Conservation (phyloP, 495 filamentous ascomycete genomes). For the Podospora fimiseda region DNA sequence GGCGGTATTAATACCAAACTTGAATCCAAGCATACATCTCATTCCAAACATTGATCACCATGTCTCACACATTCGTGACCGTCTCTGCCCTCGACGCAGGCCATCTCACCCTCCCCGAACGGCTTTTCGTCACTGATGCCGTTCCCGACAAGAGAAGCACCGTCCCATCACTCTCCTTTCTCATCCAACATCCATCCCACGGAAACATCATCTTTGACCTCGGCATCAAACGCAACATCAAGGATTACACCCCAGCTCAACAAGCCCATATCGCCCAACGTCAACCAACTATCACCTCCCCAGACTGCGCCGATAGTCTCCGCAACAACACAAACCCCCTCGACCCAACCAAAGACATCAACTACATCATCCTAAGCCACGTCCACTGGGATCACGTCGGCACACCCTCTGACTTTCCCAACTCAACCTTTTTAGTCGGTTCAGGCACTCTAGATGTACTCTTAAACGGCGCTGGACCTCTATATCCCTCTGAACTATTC, state of each 20-base stretch:
- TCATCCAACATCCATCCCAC: conserved; percentile 24
- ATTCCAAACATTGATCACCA: no score
- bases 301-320: conserved; percentile 35
- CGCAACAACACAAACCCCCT: conserved; percentile 21
- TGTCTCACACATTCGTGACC: conserved; percentile 10
- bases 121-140: conserved; percentile 30
- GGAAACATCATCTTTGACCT: conserved; percentile 41
- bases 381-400: conserved; percentile 51
- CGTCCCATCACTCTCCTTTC: conserved; percentile 36
- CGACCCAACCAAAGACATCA: conserved; percentile 27
- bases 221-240: conserved; percentile 36
- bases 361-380: conserved; percentile 43
- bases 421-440: conserved; percentile 41
- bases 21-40: no score
- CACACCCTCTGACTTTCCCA: conserved; percentile 38
- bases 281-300: conserved; percentile 30
- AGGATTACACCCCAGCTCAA: conserved; percentile 32
- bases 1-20: neutral
- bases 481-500: conserved; percentile 24
- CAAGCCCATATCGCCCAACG: conserved; percentile 35
- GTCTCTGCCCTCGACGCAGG: conserved; percentile 29
- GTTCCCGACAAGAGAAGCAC: conserved; percentile 23
- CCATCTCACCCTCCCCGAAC: conserved; percentile 30
- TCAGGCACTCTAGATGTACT: conserved; percentile 39
- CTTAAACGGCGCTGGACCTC: conserved; percentile 21